Base-by-base conservation (phyloP, 768 basidiomycete genomes). In the Tulasnella sp. region DNA sequence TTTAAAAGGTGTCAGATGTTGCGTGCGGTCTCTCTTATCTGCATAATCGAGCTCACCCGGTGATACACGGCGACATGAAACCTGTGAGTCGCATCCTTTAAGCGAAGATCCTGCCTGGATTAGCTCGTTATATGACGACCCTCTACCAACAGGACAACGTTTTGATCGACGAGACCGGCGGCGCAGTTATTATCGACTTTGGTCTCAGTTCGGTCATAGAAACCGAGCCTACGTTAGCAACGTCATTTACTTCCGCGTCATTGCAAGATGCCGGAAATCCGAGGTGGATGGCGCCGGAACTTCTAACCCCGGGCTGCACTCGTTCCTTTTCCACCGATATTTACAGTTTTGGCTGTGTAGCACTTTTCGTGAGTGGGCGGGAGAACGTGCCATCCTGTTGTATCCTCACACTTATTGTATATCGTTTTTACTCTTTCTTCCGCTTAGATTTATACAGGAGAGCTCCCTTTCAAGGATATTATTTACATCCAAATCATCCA, bases 1-100 rank as follows among this genome's bases (percentile, higher is more conserved):
- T 54, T 14, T 36, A 6, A 25, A 3, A 74, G 73, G 31, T 74
- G 8, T 49, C 8, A 31, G 73, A 54, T n/a, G 73, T 64, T 45
- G 73, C 73, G 19, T 52, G 34, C 31, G 73, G 49, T 19, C 31
- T 74, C 15, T 22, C 73, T 15, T 74, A 74, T 34, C 42, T 74
- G 5, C 73, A 74, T 25, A 12, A 36, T 40, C 58, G 25, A 2
- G 29, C 29, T 37, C 49, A 2, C 22, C n/a, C 73, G 3, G 54
- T 74, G 19, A 34, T 74, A 17, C 73, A 74, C 58, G 73, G 73
- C 3, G 73, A 74, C 34, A 15, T 74, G 31, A 52, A 38, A 72
- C 6, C 39, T 40, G 71, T 72, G 17, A 40, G 71, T 72, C 12
- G 8, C 9, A 22, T 36, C n/a, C 6, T 3, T 25, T 8, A 37